Conservation (phyloP, 2,329 filamentous ascomycete species). For the Thielaviopsis populi region DNA sequence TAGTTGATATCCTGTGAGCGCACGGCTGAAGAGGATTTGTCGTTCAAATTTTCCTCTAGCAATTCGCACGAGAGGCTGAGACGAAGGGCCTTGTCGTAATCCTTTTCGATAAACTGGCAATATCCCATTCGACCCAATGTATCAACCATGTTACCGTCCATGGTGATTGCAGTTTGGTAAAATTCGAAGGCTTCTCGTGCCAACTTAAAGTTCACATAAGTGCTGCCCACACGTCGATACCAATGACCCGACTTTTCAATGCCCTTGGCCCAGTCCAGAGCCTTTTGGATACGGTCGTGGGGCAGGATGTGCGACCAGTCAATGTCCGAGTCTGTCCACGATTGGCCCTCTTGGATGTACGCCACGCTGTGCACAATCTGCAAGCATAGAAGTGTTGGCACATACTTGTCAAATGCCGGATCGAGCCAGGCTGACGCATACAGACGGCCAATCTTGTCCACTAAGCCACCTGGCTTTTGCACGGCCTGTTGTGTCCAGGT, state of each 20-base stretch:
- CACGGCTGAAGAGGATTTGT: constrained; percentile 1
- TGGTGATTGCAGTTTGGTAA: constrained; percentile 26
- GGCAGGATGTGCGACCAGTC: constrained; percentile 27
- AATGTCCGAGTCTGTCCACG: constrained; percentile 25
- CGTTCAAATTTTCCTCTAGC: constrained; percentile 21
- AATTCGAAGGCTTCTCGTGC: constrained; percentile 25
- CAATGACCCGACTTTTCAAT: constrained; percentile 26
- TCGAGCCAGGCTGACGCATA: constrained; percentile 29
- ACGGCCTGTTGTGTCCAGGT: constrained; percentile 23
- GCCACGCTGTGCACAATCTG: constrained; percentile 30
- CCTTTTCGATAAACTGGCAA: constrained; percentile 26
- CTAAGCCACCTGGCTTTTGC: constrained; percentile 22
- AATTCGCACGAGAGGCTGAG: constrained; percentile 26
- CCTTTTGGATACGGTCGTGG: constrained; percentile 25
- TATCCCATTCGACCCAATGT: constrained; percentile 29
- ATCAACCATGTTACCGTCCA: constrained; percentile 27
- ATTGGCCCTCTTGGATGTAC: constrained; percentile 26
- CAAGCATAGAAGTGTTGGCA: constrained; percentile 30
- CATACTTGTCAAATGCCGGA: constrained; percentile 24
- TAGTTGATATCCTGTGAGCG: constrained; percentile 20
- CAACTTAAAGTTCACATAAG: constrained; percentile 26
- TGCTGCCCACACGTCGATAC: constrained; percentile 28
- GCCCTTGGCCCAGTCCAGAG: constrained; percentile 25
- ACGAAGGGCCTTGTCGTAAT: constrained; percentile 25
- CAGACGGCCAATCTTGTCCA: constrained; percentile 26